These are phyloP conservation scores for Phialophora tarda DNA, from an alignment of 2,329 filamentous ascomycete genomes.

Conservation along the genomic window DNA sequence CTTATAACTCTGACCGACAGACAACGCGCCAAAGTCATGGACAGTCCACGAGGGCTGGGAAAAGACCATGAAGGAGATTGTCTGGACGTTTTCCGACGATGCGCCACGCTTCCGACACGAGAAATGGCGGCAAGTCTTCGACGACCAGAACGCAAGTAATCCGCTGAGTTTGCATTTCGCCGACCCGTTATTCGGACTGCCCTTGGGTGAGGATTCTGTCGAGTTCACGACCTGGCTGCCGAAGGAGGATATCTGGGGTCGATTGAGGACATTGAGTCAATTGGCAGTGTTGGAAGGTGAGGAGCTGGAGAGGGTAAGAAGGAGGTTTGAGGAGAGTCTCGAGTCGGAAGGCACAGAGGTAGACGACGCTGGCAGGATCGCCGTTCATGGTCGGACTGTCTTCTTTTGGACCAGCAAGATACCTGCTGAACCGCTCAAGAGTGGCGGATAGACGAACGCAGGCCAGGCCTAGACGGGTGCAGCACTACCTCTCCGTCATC, in stretches of 20 bases:
- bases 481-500: not conserved
- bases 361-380: constrained; percentile 67
- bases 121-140: constrained; percentile 69
- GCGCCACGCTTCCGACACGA: constrained; percentile 69
- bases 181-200: constrained; percentile 65
- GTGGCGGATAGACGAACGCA: constrained; percentile 30
- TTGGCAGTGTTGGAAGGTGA: constrained; percentile 64
- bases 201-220: constrained; percentile 63
- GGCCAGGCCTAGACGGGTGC: not conserved
- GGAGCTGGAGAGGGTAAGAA: constrained; percentile 56
- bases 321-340: constrained; percentile 61
- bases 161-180: constrained; percentile 53
- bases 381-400: constrained; percentile 68
- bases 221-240: constrained; percentile 64
- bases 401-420: constrained; percentile 63
- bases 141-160: constrained; percentile 60
- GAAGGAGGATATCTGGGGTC: constrained; percentile 66
- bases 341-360: constrained; percentile 59
- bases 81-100: constrained; percentile 62
- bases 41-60: constrained; percentile 66
- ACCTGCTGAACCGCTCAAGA: constrained; percentile 34
- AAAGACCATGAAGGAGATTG: constrained; percentile 63
- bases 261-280: constrained; percentile 71
- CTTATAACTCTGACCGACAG: constrained; percentile 46
- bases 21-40: constrained; percentile 68